Conservation (phyloP, 805 yeast species). For the Barnettozyma salicaria region DNA sequence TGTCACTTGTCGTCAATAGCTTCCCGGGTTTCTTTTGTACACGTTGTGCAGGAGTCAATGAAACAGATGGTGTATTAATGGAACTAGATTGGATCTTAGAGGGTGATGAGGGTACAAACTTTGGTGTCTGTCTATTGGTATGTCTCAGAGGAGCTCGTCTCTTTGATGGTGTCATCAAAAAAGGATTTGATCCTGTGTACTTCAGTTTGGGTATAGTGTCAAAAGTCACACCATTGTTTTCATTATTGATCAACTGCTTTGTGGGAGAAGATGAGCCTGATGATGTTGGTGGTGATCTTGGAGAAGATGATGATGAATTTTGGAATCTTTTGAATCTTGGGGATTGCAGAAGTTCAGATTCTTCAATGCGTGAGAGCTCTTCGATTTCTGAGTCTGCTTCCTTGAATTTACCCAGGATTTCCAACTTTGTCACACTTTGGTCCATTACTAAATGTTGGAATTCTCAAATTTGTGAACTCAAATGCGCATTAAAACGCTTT, state of each 20-base stretch:
- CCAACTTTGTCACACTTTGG: conserved; percentile 14
- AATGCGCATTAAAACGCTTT: too few relatives aligned
- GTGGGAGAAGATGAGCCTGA: conserved; percentile 14
- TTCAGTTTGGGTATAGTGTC: conserved; percentile 22
- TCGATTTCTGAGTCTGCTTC: conserved; percentile 21
- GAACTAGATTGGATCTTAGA: conserved; percentile 1
- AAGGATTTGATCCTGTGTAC: conserved; percentile 12
- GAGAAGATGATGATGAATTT: conserved; percentile 20
- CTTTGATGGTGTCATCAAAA: conserved; percentile 23
- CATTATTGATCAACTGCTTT: conserved; percentile 8
- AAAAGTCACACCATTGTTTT: conserved; percentile 10
- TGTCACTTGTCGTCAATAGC: conserved; percentile 20
- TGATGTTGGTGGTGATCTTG: conserved; percentile 12
- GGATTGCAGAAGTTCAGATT: conserved; percentile 23
- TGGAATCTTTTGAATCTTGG: conserved; percentile 24
- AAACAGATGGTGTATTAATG: conserved; percentile 11
- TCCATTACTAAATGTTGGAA: conserved; percentile 12
- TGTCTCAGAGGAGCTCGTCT: conserved; percentile 14
- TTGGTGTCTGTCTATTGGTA: conserved; percentile 10
- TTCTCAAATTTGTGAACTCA: background rate
- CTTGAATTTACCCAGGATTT: conserved; percentile 22
- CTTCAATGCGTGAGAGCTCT: conserved; percentile 24
- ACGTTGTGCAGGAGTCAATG: conserved; percentile 46
- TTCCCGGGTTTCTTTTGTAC: conserved; percentile 38
- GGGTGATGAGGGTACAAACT: conserved; percentile 2